phyloP scores from a whole-genome alignment of 192 early-diverging fungal genomes.

The Coemansia sp. region DNA sequence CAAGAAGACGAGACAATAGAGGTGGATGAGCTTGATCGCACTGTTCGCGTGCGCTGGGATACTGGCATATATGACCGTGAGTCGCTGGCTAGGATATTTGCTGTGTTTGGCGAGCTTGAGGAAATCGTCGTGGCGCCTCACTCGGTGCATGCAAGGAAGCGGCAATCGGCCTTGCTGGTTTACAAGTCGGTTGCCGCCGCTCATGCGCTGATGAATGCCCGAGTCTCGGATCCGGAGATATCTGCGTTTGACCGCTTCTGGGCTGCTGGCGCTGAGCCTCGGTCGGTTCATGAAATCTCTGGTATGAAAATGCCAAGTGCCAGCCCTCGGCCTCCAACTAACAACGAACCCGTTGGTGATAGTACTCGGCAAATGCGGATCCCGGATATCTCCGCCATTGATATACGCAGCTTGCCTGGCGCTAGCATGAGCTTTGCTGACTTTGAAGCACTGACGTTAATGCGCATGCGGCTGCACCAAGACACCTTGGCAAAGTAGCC shows the following conservation, averaged over 20 bases:
- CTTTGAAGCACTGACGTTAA: conserved; percentile 47
- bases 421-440: conserved; percentile 31
- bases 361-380: not conserved
- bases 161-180: conserved; percentile 36
- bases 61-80: not conserved
- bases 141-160: conserved; percentile 11
- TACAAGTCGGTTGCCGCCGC: conserved; percentile 37
- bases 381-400: conserved; percentile 29
- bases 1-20: conserved; percentile 3
- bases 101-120: conserved; percentile 38
- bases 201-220: conserved; percentile 35
- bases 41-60: conserved; percentile 37
- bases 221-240: conserved; percentile 1
- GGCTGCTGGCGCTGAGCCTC: conserved; percentile 33
- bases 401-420: conserved; percentile 30
- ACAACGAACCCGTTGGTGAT: not conserved
- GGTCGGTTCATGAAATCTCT: conserved; percentile 16
- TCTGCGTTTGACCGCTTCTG: conserved; percentile 26
- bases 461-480: conserved; percentile 42
- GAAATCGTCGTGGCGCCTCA: conserved; percentile 35
- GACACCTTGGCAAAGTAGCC: not conserved
- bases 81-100: conserved; percentile 20
- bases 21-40: conserved; percentile 40
- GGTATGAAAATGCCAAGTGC: not conserved
- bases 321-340: not conserved